A percentile compares a stretch with the other conserved stretches of the same genome.
These are phyloP conservation scores for Ceratobasidium sp. DNA, from an alignment of 1,284 basidiomycete genomes.

Conservation along the genomic window DNA sequence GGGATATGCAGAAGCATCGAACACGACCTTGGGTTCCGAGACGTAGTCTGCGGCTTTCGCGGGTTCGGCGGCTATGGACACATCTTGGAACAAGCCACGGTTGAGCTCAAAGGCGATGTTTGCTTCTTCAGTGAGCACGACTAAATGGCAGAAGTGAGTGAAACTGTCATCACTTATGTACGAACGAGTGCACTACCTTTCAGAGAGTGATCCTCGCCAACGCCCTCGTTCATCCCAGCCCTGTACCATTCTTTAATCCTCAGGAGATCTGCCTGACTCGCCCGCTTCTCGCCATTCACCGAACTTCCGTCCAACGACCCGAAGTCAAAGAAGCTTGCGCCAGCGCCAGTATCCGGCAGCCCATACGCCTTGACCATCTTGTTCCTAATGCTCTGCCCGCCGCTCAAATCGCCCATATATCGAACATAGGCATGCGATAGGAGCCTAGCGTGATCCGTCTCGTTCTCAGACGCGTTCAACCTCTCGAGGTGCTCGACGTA, in stretches of 20 bases:
- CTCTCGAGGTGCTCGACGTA: slow-evolving; percentile 68
- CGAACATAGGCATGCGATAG: slow-evolving; percentile 87
- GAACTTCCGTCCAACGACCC: slow-evolving; percentile 64
- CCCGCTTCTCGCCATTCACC: slow-evolving; percentile 56
- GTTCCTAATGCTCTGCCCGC: slow-evolving; percentile 81
- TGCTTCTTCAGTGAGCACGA: slow-evolving; percentile 71
- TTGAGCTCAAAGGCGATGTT: slow-evolving; percentile 79
- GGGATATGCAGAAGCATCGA: slow-evolving; percentile 15
- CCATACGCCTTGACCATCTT: slow-evolving; percentile 76
- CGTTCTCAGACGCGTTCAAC: slow-evolving; percentile 63
- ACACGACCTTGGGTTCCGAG: slow-evolving; percentile 53
- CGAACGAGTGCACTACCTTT: slow-evolving; percentile 67
- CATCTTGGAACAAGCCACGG: slow-evolving; percentile 68
- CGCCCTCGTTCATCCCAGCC: slow-evolving; percentile 78
- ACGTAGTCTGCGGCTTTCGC: slow-evolving; percentile 49
- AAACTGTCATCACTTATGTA: not conserved
- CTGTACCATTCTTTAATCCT: slow-evolving; percentile 85
- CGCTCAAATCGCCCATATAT: slow-evolving; percentile 88
- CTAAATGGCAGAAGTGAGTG: slow-evolving; percentile 55
- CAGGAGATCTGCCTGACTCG: slow-evolving; percentile 70
- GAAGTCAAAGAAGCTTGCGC: slow-evolving; percentile 81
- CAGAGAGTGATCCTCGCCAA: slow-evolving; percentile 65
- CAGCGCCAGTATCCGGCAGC: slow-evolving; percentile 64
- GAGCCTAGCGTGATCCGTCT: slow-evolving; percentile 62
- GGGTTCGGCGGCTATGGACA: slow-evolving; percentile 41